phyloP scores from a whole-genome alignment of 306 rosid genomes.

The Adenanthera pavonina region DNA sequence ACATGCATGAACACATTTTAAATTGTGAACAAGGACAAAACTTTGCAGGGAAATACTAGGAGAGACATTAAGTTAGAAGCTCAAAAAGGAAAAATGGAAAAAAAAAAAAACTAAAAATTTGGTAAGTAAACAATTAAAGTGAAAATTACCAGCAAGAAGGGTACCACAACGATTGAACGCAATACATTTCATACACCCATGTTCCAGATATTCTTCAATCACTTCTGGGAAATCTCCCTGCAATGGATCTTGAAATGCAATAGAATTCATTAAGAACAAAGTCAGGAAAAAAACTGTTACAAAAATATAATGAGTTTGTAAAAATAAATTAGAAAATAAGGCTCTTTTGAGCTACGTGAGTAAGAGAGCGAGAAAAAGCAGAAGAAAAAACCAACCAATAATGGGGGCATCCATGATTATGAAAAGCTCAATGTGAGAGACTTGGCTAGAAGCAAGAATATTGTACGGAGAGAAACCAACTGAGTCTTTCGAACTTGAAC shows the following conservation, averaged over 20 bases:
- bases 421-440: neutral
- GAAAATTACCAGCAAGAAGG: constrained; percentile 82
- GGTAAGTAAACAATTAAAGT: constrained; percentile 1
- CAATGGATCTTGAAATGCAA: constrained; percentile 42
- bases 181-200: constrained; percentile 91
- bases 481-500: neutral
- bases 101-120: neutral
- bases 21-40: neutral
- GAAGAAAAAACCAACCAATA: constrained; percentile 9
- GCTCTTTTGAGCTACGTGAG: neutral
- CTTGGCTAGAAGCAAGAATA: neutral
- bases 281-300: neutral
- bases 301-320: neutral
- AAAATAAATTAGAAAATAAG: neutral
- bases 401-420: constrained; percentile 15
- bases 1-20: neutral
- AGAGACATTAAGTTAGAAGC: neutral
- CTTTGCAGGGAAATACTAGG: neutral
- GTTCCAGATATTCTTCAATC: constrained; percentile 92
- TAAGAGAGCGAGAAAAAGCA: neutral
- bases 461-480: neutral
- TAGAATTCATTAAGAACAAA: neutral
- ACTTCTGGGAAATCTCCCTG: constrained; percentile 98
- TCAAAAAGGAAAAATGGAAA: neutral
- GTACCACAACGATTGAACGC: constrained; percentile 97